phyloP scores from a whole-genome alignment of 306 rosid species.

The Senna tora region DNA sequence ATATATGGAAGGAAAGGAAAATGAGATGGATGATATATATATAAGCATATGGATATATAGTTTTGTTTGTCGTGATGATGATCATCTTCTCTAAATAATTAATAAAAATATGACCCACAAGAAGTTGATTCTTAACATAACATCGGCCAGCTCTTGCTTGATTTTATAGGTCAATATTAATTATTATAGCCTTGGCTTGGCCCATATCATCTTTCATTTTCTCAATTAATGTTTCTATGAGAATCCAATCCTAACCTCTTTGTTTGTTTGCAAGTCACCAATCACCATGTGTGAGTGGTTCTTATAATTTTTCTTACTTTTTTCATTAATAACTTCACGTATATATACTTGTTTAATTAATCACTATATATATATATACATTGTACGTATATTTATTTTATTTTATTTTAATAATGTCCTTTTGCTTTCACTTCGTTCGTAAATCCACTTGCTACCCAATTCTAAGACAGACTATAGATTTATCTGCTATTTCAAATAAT shows the following conservation, averaged over 20 bases:
- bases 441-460: not conserved
- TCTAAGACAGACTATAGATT: not conserved
- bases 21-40: too few relatives aligned
- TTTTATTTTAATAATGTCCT: not conserved
- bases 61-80: not conserved
- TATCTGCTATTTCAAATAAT: not conserved
- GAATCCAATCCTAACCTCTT: not conserved
- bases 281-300: not conserved
- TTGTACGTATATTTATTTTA: not conserved
- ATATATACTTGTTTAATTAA: too few relatives aligned
- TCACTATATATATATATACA: too few relatives aligned
- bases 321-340: too few relatives aligned
- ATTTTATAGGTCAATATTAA: not conserved
- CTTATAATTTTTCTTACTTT: too few relatives aligned
- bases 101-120: not conserved
- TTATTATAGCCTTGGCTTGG: too few relatives aligned
- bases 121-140: not conserved
- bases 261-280: not conserved
- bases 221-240: not conserved
- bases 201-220: constrained; percentile 1
- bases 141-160: not conserved
- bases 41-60: too few relatives aligned
- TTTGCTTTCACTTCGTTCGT: not conserved
- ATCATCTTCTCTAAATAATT: not conserved
- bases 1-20: too few relatives aligned